Conservation (phyloP, 345 rosid species). For the Bruguiera parviflora region DNA sequence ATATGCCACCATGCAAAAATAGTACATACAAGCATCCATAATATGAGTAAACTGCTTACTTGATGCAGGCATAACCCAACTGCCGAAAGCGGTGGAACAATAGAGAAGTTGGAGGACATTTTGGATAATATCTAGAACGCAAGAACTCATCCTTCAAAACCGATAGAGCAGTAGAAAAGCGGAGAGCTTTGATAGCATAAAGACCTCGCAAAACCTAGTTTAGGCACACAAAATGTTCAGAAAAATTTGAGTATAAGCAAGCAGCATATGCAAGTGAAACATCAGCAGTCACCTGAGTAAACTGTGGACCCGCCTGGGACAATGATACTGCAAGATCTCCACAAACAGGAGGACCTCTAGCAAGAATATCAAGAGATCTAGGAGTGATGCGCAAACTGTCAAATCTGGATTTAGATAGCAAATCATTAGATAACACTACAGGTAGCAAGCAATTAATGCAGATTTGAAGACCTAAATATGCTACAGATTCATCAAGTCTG, state of each 20-base stretch:
- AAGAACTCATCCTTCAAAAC: slow-evolving; percentile 90
- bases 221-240: slow-evolving; percentile 25
- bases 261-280: slow-evolving; percentile 4
- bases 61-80: slow-evolving; percentile 93
- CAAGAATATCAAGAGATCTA: slow-evolving; percentile 84
- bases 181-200: slow-evolving; percentile 89
- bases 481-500: background rate
- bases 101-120: slow-evolving; percentile 89
- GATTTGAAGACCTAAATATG: slow-evolving; percentile 13
- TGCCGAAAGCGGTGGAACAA: slow-evolving; percentile 92
- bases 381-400: slow-evolving; percentile 96
- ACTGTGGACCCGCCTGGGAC: slow-evolving; percentile 96
- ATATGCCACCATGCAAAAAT: background rate
- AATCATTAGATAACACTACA: slow-evolving; percentile 23
- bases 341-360: slow-evolving; percentile 86
- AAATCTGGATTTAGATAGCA: slow-evolving; percentile 51
- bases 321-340: slow-evolving; percentile 97
- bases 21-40: background rate
- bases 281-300: slow-evolving; percentile 70
- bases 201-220: slow-evolving; percentile 75
- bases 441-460: slow-evolving; percentile 7
- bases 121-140: slow-evolving; percentile 99
- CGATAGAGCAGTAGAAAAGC: slow-evolving; percentile 84
- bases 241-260: slow-evolving; percentile 11
- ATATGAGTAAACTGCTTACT: slow-evolving; percentile 40